Percentiles rank a stretch among this genome's conserved stretches.
Evolutionary conservation across 345 rosid genomes (phyloP).

Genomic region (Syzygium oleosum): DNA sequence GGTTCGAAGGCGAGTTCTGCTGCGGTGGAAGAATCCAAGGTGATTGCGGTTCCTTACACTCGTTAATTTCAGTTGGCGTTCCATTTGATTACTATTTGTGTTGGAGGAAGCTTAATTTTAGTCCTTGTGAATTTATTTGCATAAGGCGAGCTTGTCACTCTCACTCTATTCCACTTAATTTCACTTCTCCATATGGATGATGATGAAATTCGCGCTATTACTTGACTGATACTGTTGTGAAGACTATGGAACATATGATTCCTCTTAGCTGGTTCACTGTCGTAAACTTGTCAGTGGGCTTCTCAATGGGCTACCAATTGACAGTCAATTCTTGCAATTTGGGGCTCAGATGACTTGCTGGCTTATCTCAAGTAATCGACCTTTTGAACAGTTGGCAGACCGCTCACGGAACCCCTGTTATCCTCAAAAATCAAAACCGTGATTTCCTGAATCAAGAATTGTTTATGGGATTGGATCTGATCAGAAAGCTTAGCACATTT

Average conservation of each 20-base stretch:
- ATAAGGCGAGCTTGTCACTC: not conserved
- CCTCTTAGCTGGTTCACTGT: not conserved
- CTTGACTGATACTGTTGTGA: not conserved
- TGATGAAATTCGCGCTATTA: not conserved
- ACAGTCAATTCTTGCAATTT: not conserved
- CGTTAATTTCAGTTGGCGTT: not conserved
- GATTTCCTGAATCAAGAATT: not conserved
- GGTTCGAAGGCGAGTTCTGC: not conserved
- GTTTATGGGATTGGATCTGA: not conserved
- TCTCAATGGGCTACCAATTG: not conserved
- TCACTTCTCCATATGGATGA: not conserved
- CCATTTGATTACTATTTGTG: not conserved
- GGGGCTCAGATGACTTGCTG: not conserved
- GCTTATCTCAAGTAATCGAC: not conserved
- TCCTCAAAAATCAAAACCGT: not conserved
- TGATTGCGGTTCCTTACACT: not conserved
- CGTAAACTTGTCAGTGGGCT: not conserved
- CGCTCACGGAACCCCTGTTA: not conserved
- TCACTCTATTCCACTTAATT: not conserved
- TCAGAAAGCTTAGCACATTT: not conserved
- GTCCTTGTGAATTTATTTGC: not conserved
- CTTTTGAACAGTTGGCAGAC: not conserved
- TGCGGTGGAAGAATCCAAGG: not conserved
- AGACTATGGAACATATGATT: not conserved
- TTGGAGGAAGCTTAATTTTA: not conserved